Percentiles rank a stretch among this genome's conserved stretches.
Conservation (phyloP, 768 basidiomycete genomes). For the Auricularia sp. region DNA sequence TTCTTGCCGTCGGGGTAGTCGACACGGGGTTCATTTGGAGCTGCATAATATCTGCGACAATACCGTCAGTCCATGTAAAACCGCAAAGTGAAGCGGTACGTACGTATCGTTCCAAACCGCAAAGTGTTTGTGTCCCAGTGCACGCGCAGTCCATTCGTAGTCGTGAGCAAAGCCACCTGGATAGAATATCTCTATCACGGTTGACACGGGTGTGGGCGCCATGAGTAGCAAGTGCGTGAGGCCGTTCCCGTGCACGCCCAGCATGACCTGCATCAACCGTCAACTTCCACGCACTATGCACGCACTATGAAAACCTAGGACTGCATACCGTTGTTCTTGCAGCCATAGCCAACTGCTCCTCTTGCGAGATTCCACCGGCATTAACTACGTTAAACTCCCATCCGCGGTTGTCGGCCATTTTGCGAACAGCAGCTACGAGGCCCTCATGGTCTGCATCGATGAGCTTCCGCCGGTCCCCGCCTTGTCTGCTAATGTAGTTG, state of each 20-base stretch:
- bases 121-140: constrained; percentile 66
- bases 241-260: constrained; percentile 74
- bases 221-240: constrained; percentile 81
- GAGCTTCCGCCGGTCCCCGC: constrained; percentile 40
- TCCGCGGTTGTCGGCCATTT: constrained; percentile 18
- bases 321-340: constrained; percentile 59
- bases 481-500: constrained; percentile 66
- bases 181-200: constrained; percentile 80
- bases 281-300: background rate
- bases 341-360: constrained; percentile 60
- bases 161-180: constrained; percentile 77
- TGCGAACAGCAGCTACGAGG: constrained; percentile 15
- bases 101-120: constrained; percentile 77
- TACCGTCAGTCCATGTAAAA: background rate
- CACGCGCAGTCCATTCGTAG: constrained; percentile 72
- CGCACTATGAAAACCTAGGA: background rate
- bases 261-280: constrained; percentile 38
- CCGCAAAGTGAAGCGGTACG: constrained; percentile 20
- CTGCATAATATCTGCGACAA: constrained; percentile 26
- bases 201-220: constrained; percentile 62
- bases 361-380: constrained; percentile 60
- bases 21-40: constrained; percentile 38
- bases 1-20: constrained; percentile 58
- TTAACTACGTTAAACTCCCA: constrained; percentile 57
- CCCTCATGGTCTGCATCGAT: constrained; percentile 27